These are phyloP conservation scores for Talaromyces trachyspermus DNA, from an alignment of 495 filamentous ascomycete species.

Conservation along the genomic window DNA sequence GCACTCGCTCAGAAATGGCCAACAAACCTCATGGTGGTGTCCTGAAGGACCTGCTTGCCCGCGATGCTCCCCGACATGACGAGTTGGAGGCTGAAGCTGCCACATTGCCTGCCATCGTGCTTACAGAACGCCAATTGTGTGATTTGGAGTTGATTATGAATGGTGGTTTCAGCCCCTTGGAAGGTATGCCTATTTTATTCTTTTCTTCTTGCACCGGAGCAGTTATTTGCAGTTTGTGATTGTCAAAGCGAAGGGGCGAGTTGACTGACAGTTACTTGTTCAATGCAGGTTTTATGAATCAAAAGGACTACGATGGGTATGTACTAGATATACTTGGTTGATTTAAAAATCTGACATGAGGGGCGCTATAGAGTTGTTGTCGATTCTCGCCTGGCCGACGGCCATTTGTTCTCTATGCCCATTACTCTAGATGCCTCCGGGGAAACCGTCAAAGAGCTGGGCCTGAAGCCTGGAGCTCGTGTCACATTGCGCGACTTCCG, in stretches of 20 bases:
- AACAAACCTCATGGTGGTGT: slow-evolving; percentile 91
- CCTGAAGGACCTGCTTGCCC: slow-evolving; percentile 92
- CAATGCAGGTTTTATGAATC: slow-evolving; percentile 80
- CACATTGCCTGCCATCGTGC: slow-evolving; percentile 71
- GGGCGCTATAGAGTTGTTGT: slow-evolving; percentile 59
- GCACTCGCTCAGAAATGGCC: slow-evolving; percentile 54
- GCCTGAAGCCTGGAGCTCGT: slow-evolving; percentile 69
- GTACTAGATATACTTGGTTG: slow-evolving; percentile 8
- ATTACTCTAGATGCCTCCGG: slow-evolving; percentile 85
- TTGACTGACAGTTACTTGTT: slow-evolving; percentile 11
- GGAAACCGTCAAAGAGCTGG: slow-evolving; percentile 60
- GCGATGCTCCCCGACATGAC: slow-evolving; percentile 71
- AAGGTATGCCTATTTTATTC: slow-evolving; percentile 53
- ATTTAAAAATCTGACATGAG: neutral
- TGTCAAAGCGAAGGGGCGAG: neutral
- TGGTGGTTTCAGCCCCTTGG: slow-evolving; percentile 93
- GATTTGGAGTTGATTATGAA: slow-evolving; percentile 94
- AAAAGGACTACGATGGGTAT: slow-evolving; percentile 93
- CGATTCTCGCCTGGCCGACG: slow-evolving; percentile 76
- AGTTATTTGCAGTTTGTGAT: neutral
- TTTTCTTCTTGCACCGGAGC: too few relatives aligned
- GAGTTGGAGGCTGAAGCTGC: slow-evolving; percentile 80
- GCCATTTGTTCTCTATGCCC: slow-evolving; percentile 92
- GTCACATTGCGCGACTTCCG: slow-evolving; percentile 90
- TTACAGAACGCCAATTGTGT: slow-evolving; percentile 91